Evolutionary conservation across 2,329 filamentous ascomycete genomes (phyloP).

Genomic region (Monosporascus sp.): DNA sequence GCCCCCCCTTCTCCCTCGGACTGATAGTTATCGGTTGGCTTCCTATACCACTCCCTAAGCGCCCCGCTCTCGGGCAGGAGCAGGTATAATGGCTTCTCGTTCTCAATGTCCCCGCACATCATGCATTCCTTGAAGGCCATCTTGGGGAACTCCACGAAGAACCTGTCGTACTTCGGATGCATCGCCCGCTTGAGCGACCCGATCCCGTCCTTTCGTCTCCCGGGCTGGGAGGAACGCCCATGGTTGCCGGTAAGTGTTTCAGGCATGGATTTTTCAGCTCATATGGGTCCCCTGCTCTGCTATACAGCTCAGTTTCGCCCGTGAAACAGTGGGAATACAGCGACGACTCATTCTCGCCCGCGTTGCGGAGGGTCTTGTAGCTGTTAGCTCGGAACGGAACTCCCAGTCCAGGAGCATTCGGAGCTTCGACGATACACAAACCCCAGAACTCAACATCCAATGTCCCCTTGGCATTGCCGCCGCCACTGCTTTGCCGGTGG

Average conservation of each 20-base stretch:
- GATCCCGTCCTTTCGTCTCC: not conserved
- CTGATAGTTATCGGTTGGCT: too few species aligned
- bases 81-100: too few species aligned
- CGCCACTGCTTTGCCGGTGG: constrained; percentile 1
- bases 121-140: constrained; percentile 7
- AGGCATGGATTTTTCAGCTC: constrained; percentile 18
- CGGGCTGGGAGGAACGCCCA: constrained; percentile 13
- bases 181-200: constrained; percentile 4
- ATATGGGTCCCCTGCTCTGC: constrained; percentile 19
- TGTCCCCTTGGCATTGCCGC: not conserved
- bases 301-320: constrained; percentile 27
- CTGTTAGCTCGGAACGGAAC: constrained; percentile 12
- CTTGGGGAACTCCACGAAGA: not conserved
- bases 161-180: constrained; percentile 2
- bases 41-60: too few species aligned
- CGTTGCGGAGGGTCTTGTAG: constrained; percentile 25
- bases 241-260: constrained; percentile 16
- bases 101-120: too few species aligned
- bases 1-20: too few species aligned
- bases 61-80: too few species aligned
- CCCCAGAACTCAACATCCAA: constrained; percentile 2
- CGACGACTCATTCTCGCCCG: constrained; percentile 17
- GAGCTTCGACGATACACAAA: not conserved
- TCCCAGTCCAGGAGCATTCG: not conserved
- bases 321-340: constrained; percentile 26